Percentiles rank a stretch among this genome's conserved stretches.
These are phyloP conservation scores for Chlamydomonas sp. DNA, from an alignment of 139 green algal genomes.

Conservation along the genomic window DNA sequence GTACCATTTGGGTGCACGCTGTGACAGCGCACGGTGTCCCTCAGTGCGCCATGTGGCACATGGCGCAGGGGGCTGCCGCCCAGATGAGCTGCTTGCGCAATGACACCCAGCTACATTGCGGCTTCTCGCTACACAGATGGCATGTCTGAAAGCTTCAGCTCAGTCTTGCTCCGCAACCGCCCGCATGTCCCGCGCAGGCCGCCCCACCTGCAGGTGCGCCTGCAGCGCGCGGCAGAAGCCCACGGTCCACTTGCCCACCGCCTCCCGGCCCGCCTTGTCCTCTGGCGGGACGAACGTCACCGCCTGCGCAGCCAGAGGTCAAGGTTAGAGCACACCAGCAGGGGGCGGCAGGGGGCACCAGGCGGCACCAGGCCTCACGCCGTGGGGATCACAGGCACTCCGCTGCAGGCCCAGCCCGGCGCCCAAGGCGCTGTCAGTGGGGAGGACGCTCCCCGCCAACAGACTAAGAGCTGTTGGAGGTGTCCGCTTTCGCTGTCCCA, in stretches of 20 bases:
- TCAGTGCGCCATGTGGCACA: no score
- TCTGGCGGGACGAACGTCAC: slow-evolving; percentile 20
- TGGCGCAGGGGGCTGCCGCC: no score
- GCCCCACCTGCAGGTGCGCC: slow-evolving; percentile 22
- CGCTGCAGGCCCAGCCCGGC: not conserved
- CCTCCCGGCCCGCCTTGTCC: slow-evolving; percentile 13
- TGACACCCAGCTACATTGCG: not conserved
- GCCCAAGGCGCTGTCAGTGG: not conserved
- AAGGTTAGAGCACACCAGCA: not conserved
- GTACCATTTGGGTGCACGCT: no score
- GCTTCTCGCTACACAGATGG: no score
- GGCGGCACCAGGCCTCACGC: not conserved
- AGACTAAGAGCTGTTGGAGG: no score
- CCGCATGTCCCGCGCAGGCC: no score
- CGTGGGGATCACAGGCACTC: not conserved
- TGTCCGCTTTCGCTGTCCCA: no score
- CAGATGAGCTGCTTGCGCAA: no score
- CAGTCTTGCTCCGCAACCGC: no score
- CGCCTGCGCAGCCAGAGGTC: not conserved
- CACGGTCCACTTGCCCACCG: slow-evolving; percentile 47
- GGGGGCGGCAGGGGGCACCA: not conserved
- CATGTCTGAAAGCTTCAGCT: no score
- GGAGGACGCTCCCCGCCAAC: no score
- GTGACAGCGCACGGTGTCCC: no score
- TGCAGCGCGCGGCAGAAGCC: slow-evolving; percentile 37